Conservation (phyloP, 176 grass and related monocot species). For the Elaeis guineensis region DNA sequence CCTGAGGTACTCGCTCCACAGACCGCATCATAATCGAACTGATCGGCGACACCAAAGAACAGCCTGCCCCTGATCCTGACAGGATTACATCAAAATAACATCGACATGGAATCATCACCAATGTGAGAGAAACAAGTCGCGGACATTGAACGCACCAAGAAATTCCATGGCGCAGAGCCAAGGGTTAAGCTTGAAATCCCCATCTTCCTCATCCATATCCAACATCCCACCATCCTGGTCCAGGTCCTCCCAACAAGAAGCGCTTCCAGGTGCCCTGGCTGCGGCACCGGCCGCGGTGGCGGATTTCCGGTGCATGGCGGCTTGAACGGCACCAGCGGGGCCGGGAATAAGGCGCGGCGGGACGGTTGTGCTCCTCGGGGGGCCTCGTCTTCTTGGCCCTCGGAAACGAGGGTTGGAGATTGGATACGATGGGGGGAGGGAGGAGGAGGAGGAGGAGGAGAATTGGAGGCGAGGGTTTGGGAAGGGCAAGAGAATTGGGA, state of each 20-base stretch:
- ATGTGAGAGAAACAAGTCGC: too few relatives aligned
- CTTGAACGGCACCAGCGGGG: constrained; percentile 32
- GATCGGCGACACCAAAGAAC: constrained; percentile 11
- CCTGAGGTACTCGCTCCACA: constrained; percentile 36
- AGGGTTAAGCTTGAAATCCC: constrained; percentile 49
- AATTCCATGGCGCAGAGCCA: constrained; percentile 53
- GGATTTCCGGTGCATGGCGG: constrained; percentile 17
- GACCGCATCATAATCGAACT: constrained; percentile 14
- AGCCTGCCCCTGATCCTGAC: constrained; percentile 10
- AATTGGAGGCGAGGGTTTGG: not conserved
- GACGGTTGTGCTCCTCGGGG: not conserved
- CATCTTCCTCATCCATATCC: constrained; percentile 20
- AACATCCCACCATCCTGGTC: not conserved
- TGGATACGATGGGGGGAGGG: not conserved
- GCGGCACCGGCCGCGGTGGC: too few relatives aligned
- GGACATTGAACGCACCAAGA: constrained; percentile 36
- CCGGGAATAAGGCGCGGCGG: constrained; percentile 20
- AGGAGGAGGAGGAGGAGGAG: not conserved
- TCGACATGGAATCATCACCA: not conserved
- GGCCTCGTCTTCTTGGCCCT: too few relatives aligned
- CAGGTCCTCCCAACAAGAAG: not conserved
- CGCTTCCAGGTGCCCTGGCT: not conserved
- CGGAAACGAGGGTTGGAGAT: not conserved
- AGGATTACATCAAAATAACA: constrained; percentile 10
- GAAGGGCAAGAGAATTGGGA: not conserved